A percentile compares a stretch with the other conserved stretches of the same genome.
phyloP scores from a whole-genome alignment of 2,329 filamentous ascomycete genomes.

The Albifimbria verrucaria region DNA sequence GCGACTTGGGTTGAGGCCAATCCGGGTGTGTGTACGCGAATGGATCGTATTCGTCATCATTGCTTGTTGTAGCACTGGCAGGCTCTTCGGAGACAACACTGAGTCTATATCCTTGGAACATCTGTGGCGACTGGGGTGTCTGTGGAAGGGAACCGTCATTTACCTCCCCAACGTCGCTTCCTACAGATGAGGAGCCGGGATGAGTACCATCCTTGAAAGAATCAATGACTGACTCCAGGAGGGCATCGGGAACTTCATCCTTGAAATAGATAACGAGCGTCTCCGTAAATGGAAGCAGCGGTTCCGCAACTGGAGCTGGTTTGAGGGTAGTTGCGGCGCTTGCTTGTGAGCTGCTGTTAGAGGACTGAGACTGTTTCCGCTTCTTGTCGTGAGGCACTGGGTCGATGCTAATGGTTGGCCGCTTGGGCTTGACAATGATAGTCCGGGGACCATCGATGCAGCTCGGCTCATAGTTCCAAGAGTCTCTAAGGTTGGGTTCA shows the following conservation, averaged over 20 bases:
- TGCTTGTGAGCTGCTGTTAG: not conserved
- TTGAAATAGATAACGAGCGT: slow-evolving; percentile 55
- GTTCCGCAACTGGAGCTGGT: slow-evolving; percentile 21
- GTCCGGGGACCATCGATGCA: slow-evolving; percentile 25
- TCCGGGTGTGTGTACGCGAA: slow-evolving; percentile 34
- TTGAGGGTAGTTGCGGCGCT: not conserved
- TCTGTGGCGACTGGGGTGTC: slow-evolving; percentile 20
- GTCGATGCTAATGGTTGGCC: slow-evolving; percentile 23
- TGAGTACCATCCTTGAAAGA: slow-evolving; percentile 33
- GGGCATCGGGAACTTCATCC: slow-evolving; percentile 34
- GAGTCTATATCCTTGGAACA: slow-evolving; percentile 11
- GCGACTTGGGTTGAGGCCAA: slow-evolving; percentile 18
- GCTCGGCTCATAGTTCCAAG: slow-evolving; percentile 16
- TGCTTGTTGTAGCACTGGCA: not conserved
- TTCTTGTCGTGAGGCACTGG: slow-evolving; percentile 25
- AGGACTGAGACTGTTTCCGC: slow-evolving; percentile 19
- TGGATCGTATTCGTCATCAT: slow-evolving; percentile 43
- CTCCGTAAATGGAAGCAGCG: slow-evolving; percentile 51
- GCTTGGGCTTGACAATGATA: slow-evolving; percentile 25
- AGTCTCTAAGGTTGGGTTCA: slow-evolving; percentile 17
- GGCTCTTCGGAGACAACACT: not conserved
- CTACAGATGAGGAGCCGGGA: slow-evolving; percentile 17
- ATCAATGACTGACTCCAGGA: slow-evolving; percentile 44
- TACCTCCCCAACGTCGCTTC: slow-evolving; percentile 10
- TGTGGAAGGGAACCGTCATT: slow-evolving; percentile 16